Conservation (phyloP, 1,139 yeast species). For the Arxiozyma bovina region DNA sequence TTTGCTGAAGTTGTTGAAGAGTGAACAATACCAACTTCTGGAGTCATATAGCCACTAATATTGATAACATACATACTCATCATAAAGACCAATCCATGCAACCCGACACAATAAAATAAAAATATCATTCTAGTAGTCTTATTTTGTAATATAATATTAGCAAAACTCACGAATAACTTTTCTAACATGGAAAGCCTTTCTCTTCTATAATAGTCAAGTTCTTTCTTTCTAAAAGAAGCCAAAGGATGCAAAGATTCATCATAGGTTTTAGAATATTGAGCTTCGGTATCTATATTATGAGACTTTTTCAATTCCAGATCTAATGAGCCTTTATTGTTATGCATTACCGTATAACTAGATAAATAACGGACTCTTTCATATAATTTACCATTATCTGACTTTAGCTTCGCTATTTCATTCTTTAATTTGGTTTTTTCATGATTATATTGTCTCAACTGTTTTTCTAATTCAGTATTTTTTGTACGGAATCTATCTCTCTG, state of each 20-base stretch:
- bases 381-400: constrained; percentile 66
- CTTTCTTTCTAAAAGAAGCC: constrained; percentile 71
- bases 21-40: constrained; percentile 38
- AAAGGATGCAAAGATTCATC: constrained; percentile 78
- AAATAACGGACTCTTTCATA: constrained; percentile 76
- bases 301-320: constrained; percentile 3
- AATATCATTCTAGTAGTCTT: constrained; percentile 65
- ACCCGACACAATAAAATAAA: constrained; percentile 60
- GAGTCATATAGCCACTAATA: constrained; percentile 38
- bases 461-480: constrained; percentile 74
- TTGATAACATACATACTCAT: constrained; percentile 53
- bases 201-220: constrained; percentile 59
- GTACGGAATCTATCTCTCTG: constrained; percentile 88
- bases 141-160: constrained; percentile 67
- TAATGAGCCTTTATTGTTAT: constrained; percentile 16
- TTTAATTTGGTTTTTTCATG: constrained; percentile 49
- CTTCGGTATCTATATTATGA: constrained; percentile 40
- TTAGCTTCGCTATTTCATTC: constrained; percentile 54
- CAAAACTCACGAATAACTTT: constrained; percentile 63
- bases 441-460: constrained; percentile 58
- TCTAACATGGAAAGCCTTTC: constrained; percentile 72
- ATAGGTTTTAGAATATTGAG: constrained; percentile 53
- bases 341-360: constrained; percentile 40
- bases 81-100: constrained; percentile 67
- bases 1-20: constrained; percentile 7